Percentiles rank a stretch among this genome's conserved stretches.
These are phyloP conservation scores for Boletus subparvulus DNA, from an alignment of 768 basidiomycete genomes.

Conservation along the genomic window DNA sequence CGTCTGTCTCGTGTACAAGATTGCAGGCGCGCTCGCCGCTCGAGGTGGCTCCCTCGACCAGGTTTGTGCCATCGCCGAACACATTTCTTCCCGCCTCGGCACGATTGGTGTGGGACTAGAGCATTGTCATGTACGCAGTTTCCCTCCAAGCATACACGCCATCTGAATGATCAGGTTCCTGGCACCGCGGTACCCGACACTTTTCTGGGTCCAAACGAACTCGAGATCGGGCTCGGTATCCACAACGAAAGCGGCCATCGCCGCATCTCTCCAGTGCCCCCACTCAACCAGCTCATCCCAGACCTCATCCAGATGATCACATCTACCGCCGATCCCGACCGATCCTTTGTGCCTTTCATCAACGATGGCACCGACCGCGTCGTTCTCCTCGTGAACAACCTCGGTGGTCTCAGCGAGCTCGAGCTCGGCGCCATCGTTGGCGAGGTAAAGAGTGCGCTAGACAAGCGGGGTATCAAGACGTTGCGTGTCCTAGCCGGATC, in stretches of 20 bases:
- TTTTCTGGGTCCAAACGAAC: constrained; percentile 58
- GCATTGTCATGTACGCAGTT: constrained; percentile 70
- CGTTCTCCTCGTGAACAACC: constrained; percentile 83
- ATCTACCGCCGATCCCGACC: constrained; percentile 71
- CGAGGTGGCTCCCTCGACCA: constrained; percentile 66
- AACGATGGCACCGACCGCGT: constrained; percentile 64
- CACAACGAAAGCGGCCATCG: constrained; percentile 85
- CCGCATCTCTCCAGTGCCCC: constrained; percentile 68
- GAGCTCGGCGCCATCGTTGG: constrained; percentile 70
- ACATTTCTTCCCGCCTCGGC: constrained; percentile 62
- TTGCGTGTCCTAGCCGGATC: constrained; percentile 72
- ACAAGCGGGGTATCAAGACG: constrained; percentile 53
- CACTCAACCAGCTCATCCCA: constrained; percentile 66
- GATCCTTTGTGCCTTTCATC: constrained; percentile 72
- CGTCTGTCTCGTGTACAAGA: constrained; percentile 84
- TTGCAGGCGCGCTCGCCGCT: constrained; percentile 79
- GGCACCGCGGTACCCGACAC: constrained; percentile 63
- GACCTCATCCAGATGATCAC: constrained; percentile 68
- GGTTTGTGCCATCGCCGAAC: constrained; percentile 65
- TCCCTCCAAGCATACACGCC: not conserved
- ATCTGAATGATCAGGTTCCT: constrained; percentile 54
- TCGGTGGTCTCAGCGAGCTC: constrained; percentile 82
- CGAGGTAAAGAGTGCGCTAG: constrained; percentile 57
- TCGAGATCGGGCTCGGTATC: constrained; percentile 90
- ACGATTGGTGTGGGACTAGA: constrained; percentile 88